Base-by-base conservation (phyloP, 768 basidiomycete genomes). In the Psilocybe azurescens region DNA sequence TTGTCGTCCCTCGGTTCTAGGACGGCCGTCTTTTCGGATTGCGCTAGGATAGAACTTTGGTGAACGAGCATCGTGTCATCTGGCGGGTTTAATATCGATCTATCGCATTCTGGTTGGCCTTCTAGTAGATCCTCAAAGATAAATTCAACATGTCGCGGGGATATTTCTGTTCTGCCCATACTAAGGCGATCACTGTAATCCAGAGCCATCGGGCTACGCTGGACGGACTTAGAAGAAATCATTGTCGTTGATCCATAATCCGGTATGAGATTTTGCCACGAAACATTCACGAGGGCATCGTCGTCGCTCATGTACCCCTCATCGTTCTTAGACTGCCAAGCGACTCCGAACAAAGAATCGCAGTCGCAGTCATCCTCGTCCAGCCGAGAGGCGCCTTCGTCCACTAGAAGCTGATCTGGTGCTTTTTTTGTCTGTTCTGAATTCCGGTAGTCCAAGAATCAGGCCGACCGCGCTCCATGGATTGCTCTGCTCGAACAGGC, bases 381-480 rank as follows among this genome's bases (percentile, higher is more conserved):
- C 14, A 39, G 7, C 3, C 10, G 33, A 6, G 4, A 4, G 5
- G 3, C 24, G 24, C 24, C 9, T 38, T 39, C 36, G 7, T 33
- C 36, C 24, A 18, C 18, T 16, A 38, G 30, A 14, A n/a, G 47
- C 11, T 13, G 24, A 11, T 7, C 11, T 8, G 13, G 4, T 39
- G 53, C 7, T 39, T 39, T 38, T 38, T 18, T 30, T 28, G 18
- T 36, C 30, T 38, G 5, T n/a, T 11, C 4, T 8, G 28, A 10
- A 13, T 51, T 41, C 62, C 13, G 68, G 60, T 0, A 79, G 44
- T 8, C 80, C 80, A 9, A 83, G 74, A 53, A 83, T 75, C 6
- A 72, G 71, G 11, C 81, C 82, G 28, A 82, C 74, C 5, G 78
- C 74, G 33, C 68, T 72, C 82, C 82, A 83, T 0, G 82, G 82